A percentile compares a stretch with the other conserved stretches of the same genome.
These are phyloP conservation scores for Nematocida sp. DNA, from an alignment of 371 early-diverging fungal species.

Conservation along the genomic window DNA sequence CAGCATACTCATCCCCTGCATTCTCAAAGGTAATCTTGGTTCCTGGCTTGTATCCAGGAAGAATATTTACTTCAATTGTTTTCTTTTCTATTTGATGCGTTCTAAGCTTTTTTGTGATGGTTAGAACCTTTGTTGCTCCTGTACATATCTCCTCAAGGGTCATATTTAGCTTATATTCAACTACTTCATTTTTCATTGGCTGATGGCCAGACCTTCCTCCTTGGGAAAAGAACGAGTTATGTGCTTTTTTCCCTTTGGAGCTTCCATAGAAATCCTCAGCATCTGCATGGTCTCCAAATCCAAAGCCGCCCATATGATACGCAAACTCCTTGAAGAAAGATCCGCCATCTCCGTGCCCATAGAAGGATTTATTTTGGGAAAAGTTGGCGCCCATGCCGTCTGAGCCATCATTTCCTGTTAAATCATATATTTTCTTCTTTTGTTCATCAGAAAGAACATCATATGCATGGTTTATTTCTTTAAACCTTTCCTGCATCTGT, in stretches of 20 bases:
- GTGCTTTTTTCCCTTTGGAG: too few relatives aligned
- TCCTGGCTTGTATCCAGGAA: slow-evolving; percentile 93
- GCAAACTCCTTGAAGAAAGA: neutral
- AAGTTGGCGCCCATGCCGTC: neutral
- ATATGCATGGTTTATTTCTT: slow-evolving; percentile 49
- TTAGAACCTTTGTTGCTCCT: slow-evolving; percentile 80
- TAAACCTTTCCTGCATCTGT: slow-evolving; percentile 74
- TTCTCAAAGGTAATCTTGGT: slow-evolving; percentile 84
- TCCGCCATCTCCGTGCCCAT: neutral
- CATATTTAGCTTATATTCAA: slow-evolving; percentile 30
- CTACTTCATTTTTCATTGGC: slow-evolving; percentile 1
- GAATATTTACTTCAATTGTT: slow-evolving; percentile 76
- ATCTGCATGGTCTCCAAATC: neutral
- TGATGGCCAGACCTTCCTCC: neutral
- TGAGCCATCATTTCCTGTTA: slow-evolving; percentile 24
- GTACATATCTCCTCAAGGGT: slow-evolving; percentile 83
- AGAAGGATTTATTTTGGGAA: neutral
- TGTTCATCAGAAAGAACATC: slow-evolving; percentile 39
- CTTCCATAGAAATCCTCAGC: neutral
- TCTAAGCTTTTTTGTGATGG: slow-evolving; percentile 71
- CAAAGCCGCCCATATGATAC: neutral
- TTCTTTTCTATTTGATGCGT: slow-evolving; percentile 68
- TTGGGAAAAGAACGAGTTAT: neutral
- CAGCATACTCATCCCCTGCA: slow-evolving; percentile 82
- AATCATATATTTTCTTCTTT: slow-evolving; percentile 28